These are phyloP conservation scores for Sugiyamaella floridensis DNA, from an alignment of 805 yeast species.

Conservation along the genomic window DNA sequence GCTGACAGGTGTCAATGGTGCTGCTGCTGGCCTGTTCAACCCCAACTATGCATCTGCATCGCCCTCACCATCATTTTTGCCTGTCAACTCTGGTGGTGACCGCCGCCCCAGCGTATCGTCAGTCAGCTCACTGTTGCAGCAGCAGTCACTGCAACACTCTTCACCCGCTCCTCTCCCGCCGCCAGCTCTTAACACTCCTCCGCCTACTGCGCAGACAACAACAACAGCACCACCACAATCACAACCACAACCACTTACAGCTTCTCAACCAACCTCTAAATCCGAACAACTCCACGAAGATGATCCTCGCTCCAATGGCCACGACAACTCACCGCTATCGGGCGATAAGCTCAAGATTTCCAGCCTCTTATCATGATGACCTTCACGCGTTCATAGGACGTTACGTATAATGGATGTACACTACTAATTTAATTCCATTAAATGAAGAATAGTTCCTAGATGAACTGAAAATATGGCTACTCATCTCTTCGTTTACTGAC, in stretches of 20 bases:
- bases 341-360: slow-evolving; percentile 18
- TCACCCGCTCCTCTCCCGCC: neutral
- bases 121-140: slow-evolving; percentile 2
- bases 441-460: too few species aligned
- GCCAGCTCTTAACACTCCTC: neutral
- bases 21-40: slow-evolving; percentile 6
- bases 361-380: slow-evolving; percentile 17
- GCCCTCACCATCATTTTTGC: slow-evolving; percentile 6
- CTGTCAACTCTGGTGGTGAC: neutral
- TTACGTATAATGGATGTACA: neutral
- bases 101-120: slow-evolving; percentile 5
- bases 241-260: neutral
- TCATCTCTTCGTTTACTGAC: neutral
- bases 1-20: neutral
- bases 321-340: neutral
- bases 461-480: too few species aligned
- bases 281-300: neutral
- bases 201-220: neutral
- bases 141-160: neutral
- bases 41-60: slow-evolving; percentile 7
- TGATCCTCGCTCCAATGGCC: neutral
- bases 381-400: neutral
- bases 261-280: neutral
- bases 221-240: neutral
- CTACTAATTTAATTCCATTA: neutral